Evolutionary conservation across 495 filamentous ascomycete genomes (phyloP).

Genomic region (Penicillium cataractarum): DNA sequence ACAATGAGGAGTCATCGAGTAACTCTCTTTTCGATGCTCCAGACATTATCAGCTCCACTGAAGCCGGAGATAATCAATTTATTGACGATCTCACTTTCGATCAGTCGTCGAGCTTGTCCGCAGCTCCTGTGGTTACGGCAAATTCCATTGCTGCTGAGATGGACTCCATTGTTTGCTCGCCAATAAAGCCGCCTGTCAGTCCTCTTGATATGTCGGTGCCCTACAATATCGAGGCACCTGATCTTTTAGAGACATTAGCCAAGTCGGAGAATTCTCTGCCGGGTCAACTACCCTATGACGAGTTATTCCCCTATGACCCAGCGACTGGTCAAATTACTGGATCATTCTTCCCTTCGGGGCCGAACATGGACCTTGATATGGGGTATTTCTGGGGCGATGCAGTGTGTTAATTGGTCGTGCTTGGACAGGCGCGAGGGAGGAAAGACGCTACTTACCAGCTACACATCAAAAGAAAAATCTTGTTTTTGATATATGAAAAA

Average conservation of each 20-base stretch:
- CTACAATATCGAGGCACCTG: constrained; percentile 28
- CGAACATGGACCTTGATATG: constrained; percentile 41
- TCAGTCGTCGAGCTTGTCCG: constrained; percentile 15
- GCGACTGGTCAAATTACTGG: constrained; percentile 46
- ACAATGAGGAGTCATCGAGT: constrained; percentile 26
- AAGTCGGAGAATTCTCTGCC: constrained; percentile 30
- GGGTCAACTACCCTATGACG: constrained; percentile 33
- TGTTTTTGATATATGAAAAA: neutral
- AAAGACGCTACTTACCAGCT: neutral
- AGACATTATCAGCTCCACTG: constrained; percentile 12
- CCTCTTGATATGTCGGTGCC: constrained; percentile 24
- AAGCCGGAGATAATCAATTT: constrained; percentile 7
- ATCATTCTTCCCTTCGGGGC: constrained; percentile 42
- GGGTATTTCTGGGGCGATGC: constrained; percentile 41
- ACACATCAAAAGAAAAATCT: too few species aligned
- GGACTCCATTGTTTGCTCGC: constrained; percentile 33
- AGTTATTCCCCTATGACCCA: constrained; percentile 44
- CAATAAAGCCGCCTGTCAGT: constrained; percentile 28
- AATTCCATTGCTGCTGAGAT: constrained; percentile 31
- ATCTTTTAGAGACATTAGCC: constrained; percentile 31
- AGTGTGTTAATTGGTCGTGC: constrained; percentile 22
- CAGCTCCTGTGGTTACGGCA: constrained; percentile 11
- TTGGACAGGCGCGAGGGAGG: neutral
- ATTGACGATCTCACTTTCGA: constrained; percentile 28
- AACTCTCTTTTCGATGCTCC: constrained; percentile 23